Percentiles rank a stretch among this genome's conserved stretches.
Conservation (phyloP, 1,284 basidiomycete genomes). For the Apiotrichum mycotoxinovorans region DNA sequence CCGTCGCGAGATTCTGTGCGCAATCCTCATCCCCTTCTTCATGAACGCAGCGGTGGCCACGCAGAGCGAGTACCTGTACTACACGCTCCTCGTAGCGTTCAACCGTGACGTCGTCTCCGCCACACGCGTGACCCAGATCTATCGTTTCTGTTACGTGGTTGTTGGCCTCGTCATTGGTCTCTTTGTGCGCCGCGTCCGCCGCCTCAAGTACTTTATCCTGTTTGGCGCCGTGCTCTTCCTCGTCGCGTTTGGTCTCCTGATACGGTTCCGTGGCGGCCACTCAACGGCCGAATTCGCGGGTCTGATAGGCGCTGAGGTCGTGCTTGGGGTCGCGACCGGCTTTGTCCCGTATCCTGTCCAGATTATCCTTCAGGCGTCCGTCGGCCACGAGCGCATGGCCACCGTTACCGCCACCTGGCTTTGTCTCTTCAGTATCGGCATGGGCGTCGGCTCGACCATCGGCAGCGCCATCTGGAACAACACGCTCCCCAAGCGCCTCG, state of each 20-base stretch:
- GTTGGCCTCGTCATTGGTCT: conserved; percentile 45
- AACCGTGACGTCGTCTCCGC: conserved; percentile 36
- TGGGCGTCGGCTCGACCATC: conserved; percentile 43
- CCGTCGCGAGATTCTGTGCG: conserved; percentile 46
- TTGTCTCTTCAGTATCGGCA: conserved; percentile 49
- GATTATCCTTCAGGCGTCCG: conserved; percentile 46
- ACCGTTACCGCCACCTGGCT: conserved; percentile 49
- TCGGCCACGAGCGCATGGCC: conserved; percentile 49
- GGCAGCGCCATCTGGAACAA: conserved; percentile 48
- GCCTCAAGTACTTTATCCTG: conserved; percentile 50
- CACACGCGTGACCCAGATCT: conserved; percentile 48
- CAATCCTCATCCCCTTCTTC: conserved; percentile 45
- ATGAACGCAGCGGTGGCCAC: conserved; percentile 50
- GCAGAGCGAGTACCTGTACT: conserved; percentile 47
- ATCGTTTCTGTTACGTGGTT: conserved; percentile 49
- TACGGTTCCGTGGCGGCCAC: conserved; percentile 48
- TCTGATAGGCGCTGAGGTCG: conserved; percentile 49
- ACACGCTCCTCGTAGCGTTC: conserved; percentile 48
- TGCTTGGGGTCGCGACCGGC: conserved; percentile 49
- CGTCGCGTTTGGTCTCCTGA: conserved; percentile 49
- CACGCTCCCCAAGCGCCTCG: conserved; percentile 21
- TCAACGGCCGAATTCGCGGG: conserved; percentile 30
- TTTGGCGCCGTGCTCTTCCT: conserved; percentile 34
- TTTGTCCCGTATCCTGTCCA: conserved; percentile 51
- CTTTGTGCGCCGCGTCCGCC: conserved; percentile 43